Evolutionary conservation across 306 rosid species (phyloP), one percentile per base, ranked within the genome.

Genomic region (Lotus japonicus): DNA sequence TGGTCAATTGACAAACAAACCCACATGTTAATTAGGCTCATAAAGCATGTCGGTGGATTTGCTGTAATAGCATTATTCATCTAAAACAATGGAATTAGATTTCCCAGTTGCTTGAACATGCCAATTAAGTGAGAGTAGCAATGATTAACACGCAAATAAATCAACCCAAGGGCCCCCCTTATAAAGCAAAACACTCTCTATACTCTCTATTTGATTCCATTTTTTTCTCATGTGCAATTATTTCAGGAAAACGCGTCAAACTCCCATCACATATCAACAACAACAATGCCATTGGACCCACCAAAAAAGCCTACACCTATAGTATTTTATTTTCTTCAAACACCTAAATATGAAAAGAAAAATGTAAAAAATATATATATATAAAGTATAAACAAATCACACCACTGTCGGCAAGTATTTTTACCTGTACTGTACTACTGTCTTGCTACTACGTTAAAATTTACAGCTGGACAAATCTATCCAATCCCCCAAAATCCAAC

Each of bases 401-500:
- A 11, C 8, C 12, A 3, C 28, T 66, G 79, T 74, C 73, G 79
- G 79, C 79, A 57, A 48, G n/a, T n/a, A n/a, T n/a, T n/a, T n/a
- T n/a, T n/a, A n/a, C n/a, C n/a, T n/a, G n/a, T n/a, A n/a, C 1
- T 21, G 3, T 21, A 1, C 23, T 21, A 21, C 1, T 58, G 23
- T 19, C 26, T 1, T 58, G 7, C 13, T 5, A 48, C 46, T 41
- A 7, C 35, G 9, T 21, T 12, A 33, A 54, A 17, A 53, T 61
- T 77, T 67, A 81, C 82, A 81, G 82, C 77, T 72, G 77, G 79
- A 56, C 4, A 58, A 54, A 60, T 46, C 64, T 7, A 58, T 23
- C 51, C 17, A 13, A 70, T 14, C 14, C 18, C 63, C 14, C 26
- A 60, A 63, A 74, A 85, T 82, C 85, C 42, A 63, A 68, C 77